A percentile compares a stretch with the other conserved stretches of the same genome.
Conservation (phyloP, 495 filamentous ascomycete genomes). For the Geoglossum glabrum region DNA sequence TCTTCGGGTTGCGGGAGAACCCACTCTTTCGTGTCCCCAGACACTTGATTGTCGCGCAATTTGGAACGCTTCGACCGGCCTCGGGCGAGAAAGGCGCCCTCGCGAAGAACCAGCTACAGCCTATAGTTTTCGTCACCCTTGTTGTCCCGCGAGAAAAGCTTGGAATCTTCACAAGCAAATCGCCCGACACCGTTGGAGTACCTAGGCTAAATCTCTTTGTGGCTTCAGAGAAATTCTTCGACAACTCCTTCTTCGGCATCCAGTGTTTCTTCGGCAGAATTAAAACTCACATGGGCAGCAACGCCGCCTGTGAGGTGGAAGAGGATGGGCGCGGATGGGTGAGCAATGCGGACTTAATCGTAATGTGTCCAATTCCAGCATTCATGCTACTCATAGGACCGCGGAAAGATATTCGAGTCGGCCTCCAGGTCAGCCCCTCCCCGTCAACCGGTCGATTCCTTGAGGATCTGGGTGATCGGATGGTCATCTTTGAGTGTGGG, state of each 20-base stretch:
- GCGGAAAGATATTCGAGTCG: background rate
- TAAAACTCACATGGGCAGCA: background rate
- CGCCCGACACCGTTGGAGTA: background rate
- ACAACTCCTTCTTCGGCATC: background rate
- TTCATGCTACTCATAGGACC: background rate
- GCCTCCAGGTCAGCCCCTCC: background rate
- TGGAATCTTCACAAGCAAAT: background rate
- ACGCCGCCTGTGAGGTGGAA: background rate
- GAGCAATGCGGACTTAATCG: background rate
- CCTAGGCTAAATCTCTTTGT: background rate
- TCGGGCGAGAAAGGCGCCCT: too few species aligned
- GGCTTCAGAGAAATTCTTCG: background rate
- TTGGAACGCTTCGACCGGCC: too few species aligned
- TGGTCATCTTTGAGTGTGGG: background rate
- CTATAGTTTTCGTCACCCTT: background rate
- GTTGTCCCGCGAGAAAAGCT: background rate
- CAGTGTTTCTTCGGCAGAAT: background rate
- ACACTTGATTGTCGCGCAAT: too few species aligned
- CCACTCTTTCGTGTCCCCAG: too few species aligned
- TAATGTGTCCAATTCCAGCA: background rate
- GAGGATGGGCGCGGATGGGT: background rate
- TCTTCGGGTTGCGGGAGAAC: background rate
- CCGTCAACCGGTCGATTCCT: background rate
- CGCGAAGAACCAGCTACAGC: background rate
- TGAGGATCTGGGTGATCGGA: background rate